Evolutionary conservation across 129 eudicot genomes (phyloP).

Genomic region (Centaurea solstitialis): DNA sequence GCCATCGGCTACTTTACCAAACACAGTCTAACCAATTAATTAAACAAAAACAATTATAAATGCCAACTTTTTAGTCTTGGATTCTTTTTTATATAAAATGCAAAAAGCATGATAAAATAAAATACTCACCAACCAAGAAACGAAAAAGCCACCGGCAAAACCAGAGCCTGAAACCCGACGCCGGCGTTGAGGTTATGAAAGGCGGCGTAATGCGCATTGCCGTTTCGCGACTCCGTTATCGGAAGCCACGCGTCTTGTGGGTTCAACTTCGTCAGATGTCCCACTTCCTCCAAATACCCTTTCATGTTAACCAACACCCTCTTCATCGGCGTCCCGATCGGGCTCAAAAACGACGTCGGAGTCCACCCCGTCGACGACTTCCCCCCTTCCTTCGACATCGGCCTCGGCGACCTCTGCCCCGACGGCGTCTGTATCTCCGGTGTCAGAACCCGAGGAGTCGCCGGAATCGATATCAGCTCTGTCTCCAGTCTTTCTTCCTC

Average conservation of each 20-base stretch:
- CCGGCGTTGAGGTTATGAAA: constrained; percentile 83
- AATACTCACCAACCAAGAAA: constrained; percentile 66
- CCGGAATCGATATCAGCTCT: constrained; percentile 90
- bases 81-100: background rate
- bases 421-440: constrained; percentile 84
- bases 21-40: constrained; percentile 1
- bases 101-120: too few species aligned
- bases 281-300: constrained; percentile 64
- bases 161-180: constrained; percentile 73
- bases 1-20: too few species aligned
- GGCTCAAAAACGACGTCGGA: constrained; percentile 84
- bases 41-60: background rate
- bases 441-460: constrained; percentile 67
- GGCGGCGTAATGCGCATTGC: constrained; percentile 79
- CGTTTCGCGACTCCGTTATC: constrained; percentile 78
- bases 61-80: background rate
- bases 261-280: constrained; percentile 58
- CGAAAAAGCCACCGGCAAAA: constrained; percentile 77
- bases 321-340: constrained; percentile 93
- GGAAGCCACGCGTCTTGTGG: constrained; percentile 94
- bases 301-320: constrained; percentile 82
- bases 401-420: constrained; percentile 73
- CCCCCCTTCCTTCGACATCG: constrained; percentile 45
- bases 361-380: constrained; percentile 71
- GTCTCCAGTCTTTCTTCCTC: constrained; percentile 77